Evolutionary conservation across 306 rosid genomes (phyloP).

Genomic region (Rosa multiflora): DNA sequence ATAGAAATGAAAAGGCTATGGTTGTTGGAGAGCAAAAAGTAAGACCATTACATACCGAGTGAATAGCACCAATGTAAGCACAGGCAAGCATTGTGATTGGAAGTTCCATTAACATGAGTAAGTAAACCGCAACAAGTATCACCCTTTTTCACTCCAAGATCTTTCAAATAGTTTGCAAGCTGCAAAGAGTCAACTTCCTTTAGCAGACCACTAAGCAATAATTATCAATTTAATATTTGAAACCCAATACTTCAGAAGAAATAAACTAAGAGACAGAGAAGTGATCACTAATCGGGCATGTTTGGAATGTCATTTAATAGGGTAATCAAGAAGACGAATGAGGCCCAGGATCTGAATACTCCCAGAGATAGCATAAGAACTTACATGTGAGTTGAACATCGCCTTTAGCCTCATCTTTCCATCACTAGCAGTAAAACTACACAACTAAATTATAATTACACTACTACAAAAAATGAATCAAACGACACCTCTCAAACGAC

Average conservation of each 20-base stretch:
- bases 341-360: constrained; percentile 52
- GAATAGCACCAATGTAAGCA: constrained; percentile 97
- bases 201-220: constrained; percentile 32
- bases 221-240: too few species aligned
- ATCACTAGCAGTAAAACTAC: constrained; percentile 75
- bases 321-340: too few species aligned
- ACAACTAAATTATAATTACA: not conserved
- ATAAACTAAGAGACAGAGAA: too few species aligned
- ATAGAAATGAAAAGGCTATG: constrained; percentile 9
- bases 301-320: too few species aligned
- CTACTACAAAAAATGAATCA: too few species aligned
- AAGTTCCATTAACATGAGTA: constrained; percentile 97
- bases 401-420: constrained; percentile 67
- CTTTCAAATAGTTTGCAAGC: constrained; percentile 88
- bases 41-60: constrained; percentile 62
- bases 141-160: constrained; percentile 73
- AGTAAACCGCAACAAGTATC: constrained; percentile 87
- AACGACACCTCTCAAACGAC: too few species aligned
- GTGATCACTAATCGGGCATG: too few species aligned
- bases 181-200: constrained; percentile 28
- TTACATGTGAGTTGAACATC: constrained; percentile 49
- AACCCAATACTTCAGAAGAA: too few species aligned
- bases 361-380: constrained; percentile 58
- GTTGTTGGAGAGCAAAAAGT: constrained; percentile 10
- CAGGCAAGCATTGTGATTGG: constrained; percentile 99